Conservation (phyloP, 495 filamentous ascomycete genomes). For the Bacidia rubella region DNA sequence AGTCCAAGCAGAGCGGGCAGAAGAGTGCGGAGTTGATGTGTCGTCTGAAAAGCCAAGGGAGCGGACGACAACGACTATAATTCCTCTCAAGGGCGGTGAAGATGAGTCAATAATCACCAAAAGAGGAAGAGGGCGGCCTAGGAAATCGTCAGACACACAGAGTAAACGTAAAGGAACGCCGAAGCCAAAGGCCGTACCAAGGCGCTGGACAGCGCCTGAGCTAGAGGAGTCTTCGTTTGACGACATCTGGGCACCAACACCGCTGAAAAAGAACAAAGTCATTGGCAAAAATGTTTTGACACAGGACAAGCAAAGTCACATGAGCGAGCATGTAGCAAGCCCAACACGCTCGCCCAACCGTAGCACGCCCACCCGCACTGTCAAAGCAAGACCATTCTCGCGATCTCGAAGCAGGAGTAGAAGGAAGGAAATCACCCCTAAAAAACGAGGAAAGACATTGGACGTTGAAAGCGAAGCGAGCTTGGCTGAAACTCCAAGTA, state of each 20-base stretch:
- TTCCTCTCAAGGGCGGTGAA: slow-evolving; percentile 39
- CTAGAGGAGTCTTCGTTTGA: background rate
- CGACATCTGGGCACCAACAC: slow-evolving; percentile 10
- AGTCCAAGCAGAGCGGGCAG: slow-evolving; percentile 42
- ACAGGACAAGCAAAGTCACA: slow-evolving; percentile 28
- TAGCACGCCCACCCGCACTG: background rate
- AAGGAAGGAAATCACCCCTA: slow-evolving; percentile 17
- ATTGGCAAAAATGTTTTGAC: background rate
- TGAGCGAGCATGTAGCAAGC: slow-evolving; percentile 9
- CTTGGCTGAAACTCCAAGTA: background rate
- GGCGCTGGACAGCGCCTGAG: slow-evolving; percentile 24
- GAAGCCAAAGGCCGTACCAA: slow-evolving; percentile 25
- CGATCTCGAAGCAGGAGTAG: slow-evolving; percentile 10
- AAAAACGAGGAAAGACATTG: slow-evolving; percentile 15
- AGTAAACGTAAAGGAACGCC: slow-evolving; percentile 16
- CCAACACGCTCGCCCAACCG: background rate
- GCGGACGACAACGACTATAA: slow-evolving; percentile 34
- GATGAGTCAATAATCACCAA: slow-evolving; percentile 25
- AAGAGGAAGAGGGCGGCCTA: slow-evolving; percentile 31
- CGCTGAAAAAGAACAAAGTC: slow-evolving; percentile 26
- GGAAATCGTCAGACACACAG: slow-evolving; percentile 24
- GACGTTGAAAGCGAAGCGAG: slow-evolving; percentile 16
- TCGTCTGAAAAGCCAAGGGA: slow-evolving; percentile 25
- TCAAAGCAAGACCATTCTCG: slow-evolving; percentile 3
- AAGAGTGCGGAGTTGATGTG: slow-evolving; percentile 21